phyloP scores from a whole-genome alignment of 139 green algal species.

The Desmodesmus armatus region DNA sequence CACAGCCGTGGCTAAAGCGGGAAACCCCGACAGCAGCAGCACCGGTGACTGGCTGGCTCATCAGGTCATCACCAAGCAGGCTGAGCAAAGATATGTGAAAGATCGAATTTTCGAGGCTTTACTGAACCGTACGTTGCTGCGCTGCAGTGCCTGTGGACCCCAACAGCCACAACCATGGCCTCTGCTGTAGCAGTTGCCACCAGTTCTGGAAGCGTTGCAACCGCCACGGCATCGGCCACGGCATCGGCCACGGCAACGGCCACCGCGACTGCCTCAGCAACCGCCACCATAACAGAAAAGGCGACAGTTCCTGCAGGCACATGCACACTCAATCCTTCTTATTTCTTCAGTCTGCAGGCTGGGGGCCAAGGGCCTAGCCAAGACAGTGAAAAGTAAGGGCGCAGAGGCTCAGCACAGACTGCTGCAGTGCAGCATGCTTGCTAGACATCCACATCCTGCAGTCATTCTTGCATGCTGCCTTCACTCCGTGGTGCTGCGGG shows the following conservation, averaged over 20 bases:
- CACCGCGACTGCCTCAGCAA: not conserved
- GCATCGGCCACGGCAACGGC: not conserved
- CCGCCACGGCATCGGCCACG: not conserved
- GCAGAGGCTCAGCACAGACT: too few relatives aligned
- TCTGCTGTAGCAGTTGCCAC: not conserved
- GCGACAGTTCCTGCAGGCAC: not conserved
- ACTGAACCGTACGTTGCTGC: too few relatives aligned
- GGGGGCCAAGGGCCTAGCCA: not conserved
- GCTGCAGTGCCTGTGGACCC: conserved; percentile 9
- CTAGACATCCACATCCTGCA: too few relatives aligned
- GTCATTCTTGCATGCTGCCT: too few relatives aligned
- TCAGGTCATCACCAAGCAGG: too few relatives aligned
- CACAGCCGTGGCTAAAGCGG: too few relatives aligned
- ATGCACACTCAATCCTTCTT: conserved; percentile 30
- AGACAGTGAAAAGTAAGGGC: conserved; percentile 16
- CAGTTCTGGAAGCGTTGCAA: not conserved
- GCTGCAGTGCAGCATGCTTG: too few relatives aligned
- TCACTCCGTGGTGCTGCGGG: too few relatives aligned
- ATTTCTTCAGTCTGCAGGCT: conserved; percentile 31
- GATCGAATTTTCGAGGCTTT: too few relatives aligned
- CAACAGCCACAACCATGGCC: not conserved
- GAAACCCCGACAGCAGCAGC: too few relatives aligned
- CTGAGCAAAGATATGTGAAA: too few relatives aligned
- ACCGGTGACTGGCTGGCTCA: too few relatives aligned
- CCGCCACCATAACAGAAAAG: not conserved